Base-by-base conservation (phyloP, 768 basidiomycete species). In the Termitomyces sp. region DNA sequence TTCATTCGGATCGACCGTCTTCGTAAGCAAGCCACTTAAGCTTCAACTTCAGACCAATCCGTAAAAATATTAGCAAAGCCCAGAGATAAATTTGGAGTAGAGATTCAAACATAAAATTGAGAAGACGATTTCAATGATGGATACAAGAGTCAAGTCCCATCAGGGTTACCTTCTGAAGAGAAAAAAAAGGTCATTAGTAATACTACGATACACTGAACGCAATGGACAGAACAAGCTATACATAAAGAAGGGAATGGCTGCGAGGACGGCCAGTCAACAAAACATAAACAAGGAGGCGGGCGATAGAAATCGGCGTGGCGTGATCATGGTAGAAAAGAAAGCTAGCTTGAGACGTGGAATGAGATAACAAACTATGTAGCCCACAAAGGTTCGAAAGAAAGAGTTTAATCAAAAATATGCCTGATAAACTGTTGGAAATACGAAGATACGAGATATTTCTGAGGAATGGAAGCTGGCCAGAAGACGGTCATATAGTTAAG, bases 401-500 rank as follows among this genome's bases (percentile, higher is more conserved):
- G 30, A 35, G 32, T 40, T 37, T 46, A 55, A 26, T 26, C 47
- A 49, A 26, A 26, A 57, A 57, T 40, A 52, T 28, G 53, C 55
- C 43, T 19, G 24, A 42, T 35, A 61, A 43, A 53, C 49, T 51
- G 44, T 24, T 53, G 48, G 42, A 45, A 44, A 55, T 59, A 48
- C 58, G 43, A 61, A 60, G 57, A 66, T 63, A 64, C 53, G 15
- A 58, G 55, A 61, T 53, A 60, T 60, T 65, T 62, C 57, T 64
- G 56, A 57, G 57, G 55, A 54, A 57, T 37, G 56, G 52, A 53
- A 47, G 41, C 44, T 55, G 37, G 52, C 59, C 51, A 59, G 21
- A 55, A 62, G 56, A 55, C 43, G 34, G 19, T 41, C 35, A 34
- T 43, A 59, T 37, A 61, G 58, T 64, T 57, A 58, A 28, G 45